Conservation (phyloP, 140 eudicot genomes). For the Stevia rebaudiana region DNA sequence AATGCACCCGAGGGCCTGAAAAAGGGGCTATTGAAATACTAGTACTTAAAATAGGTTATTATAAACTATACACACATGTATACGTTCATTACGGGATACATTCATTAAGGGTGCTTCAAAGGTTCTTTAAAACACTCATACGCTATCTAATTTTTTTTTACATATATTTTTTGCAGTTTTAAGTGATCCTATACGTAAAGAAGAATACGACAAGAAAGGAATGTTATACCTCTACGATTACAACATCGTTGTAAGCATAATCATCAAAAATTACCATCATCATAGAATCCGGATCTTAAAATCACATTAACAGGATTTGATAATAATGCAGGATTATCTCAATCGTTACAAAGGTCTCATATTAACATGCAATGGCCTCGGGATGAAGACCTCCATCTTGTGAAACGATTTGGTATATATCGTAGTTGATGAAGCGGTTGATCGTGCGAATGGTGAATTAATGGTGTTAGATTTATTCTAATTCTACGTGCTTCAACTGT, state of each 20-base stretch:
- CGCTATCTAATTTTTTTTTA: too few relatives aligned
- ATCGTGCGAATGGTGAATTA: background rate
- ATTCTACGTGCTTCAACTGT: slow-evolving; percentile 17
- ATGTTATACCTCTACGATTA: slow-evolving; percentile 53
- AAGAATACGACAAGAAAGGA: slow-evolving; percentile 77
- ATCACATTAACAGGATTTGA: background rate
- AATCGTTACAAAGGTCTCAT: slow-evolving; percentile 85
- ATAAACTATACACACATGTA: background rate
- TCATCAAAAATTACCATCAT: background rate
- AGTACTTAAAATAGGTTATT: too few relatives aligned
- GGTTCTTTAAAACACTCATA: background rate
- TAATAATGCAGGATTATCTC: slow-evolving; percentile 73
- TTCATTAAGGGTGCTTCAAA: background rate
- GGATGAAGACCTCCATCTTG: slow-evolving; percentile 76
- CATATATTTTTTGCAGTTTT: slow-evolving; percentile 56
- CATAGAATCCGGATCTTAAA: background rate
- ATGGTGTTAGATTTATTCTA: slow-evolving; percentile 15
- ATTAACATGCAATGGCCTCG: slow-evolving; percentile 84
- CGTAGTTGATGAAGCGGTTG: background rate
- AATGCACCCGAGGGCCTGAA: too few relatives aligned
- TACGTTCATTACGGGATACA: background rate
- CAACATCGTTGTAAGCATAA: slow-evolving; percentile 56
- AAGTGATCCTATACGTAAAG: slow-evolving; percentile 62
- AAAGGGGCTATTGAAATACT: too few relatives aligned
- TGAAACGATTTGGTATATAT: slow-evolving; percentile 28